Conservation (phyloP, 148 eudicot species). For the Rheum nobile region DNA sequence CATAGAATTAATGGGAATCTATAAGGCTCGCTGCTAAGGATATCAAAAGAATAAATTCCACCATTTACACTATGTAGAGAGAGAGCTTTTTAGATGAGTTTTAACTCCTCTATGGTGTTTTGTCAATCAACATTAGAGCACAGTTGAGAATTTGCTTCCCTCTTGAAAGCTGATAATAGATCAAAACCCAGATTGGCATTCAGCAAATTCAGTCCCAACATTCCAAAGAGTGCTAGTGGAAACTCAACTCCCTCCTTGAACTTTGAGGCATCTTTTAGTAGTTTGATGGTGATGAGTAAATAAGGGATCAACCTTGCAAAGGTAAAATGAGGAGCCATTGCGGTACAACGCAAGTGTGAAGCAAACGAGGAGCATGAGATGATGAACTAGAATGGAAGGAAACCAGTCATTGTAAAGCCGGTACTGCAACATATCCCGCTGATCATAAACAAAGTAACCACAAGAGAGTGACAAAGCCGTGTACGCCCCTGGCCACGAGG, state of each 20-base stretch:
- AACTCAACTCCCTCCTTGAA: slow-evolving; percentile 64
- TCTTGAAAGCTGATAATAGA: slow-evolving; percentile 43
- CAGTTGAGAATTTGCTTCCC: slow-evolving; percentile 28
- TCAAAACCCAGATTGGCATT: slow-evolving; percentile 66
- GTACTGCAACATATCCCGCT: slow-evolving; percentile 63
- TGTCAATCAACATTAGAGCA: slow-evolving; percentile 11
- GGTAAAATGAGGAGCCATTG: slow-evolving; percentile 53
- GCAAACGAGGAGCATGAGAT: slow-evolving; percentile 73
- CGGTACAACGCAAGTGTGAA: slow-evolving; percentile 77
- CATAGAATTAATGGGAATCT: not conserved
- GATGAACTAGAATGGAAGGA: slow-evolving; percentile 75
- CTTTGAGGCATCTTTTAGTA: slow-evolving; percentile 70
- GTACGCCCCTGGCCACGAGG: too few relatives aligned
- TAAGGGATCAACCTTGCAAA: slow-evolving; percentile 54
- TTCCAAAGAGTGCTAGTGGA: slow-evolving; percentile 76
- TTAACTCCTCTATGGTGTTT: too few relatives aligned
- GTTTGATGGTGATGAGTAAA: slow-evolving; percentile 59
- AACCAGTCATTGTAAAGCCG: slow-evolving; percentile 53
- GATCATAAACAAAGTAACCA: too few relatives aligned
- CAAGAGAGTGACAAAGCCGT: too few relatives aligned
- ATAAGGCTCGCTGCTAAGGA: not conserved
- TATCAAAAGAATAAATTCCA: not conserved
- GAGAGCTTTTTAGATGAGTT: too few relatives aligned
- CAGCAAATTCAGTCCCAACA: slow-evolving; percentile 75
- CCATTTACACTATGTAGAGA: not conserved